Evolutionary conservation across 306 rosid species (phyloP).

Genomic region (Dryas drummondii): DNA sequence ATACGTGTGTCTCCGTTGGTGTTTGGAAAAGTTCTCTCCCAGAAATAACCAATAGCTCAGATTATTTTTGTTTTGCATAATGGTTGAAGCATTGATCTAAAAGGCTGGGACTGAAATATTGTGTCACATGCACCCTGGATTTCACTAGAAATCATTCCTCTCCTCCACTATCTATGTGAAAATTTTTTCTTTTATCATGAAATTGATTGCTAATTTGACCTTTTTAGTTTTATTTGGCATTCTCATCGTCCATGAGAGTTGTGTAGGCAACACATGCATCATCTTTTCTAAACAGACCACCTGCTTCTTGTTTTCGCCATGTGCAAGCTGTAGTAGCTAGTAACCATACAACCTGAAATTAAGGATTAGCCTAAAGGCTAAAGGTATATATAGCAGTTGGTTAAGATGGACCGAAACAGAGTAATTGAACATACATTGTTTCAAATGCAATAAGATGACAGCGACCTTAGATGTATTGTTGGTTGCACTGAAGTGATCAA

Average conservation of each 20-base stretch:
- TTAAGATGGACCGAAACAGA: neutral
- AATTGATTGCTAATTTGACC: neutral
- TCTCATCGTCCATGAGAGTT: neutral
- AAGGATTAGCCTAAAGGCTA: neutral
- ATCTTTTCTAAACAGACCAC: neutral
- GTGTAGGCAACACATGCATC: neutral
- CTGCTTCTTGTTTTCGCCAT: neutral
- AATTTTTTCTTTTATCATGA: neutral
- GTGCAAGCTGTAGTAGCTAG: neutral
- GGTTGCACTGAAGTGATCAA: neutral
- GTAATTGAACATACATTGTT: neutral
- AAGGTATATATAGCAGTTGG: neutral
- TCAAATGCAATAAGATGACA: neutral
- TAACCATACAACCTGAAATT: neutral
- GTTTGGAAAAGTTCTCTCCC: neutral
- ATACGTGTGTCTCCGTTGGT: neutral
- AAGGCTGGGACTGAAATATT: neutral
- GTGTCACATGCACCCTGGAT: neutral
- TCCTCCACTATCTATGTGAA: neutral
- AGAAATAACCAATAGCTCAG: neutral
- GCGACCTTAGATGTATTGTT: neutral
- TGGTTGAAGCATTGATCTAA: neutral
- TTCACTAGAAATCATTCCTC: neutral
- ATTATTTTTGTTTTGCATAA: neutral
- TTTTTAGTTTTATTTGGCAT: neutral